Percentiles rank a stretch among this genome's conserved stretches.
Evolutionary conservation across 225 moss, liverwort and hornwort species (phyloP).

Genomic region (Bryum argenteum): DNA sequence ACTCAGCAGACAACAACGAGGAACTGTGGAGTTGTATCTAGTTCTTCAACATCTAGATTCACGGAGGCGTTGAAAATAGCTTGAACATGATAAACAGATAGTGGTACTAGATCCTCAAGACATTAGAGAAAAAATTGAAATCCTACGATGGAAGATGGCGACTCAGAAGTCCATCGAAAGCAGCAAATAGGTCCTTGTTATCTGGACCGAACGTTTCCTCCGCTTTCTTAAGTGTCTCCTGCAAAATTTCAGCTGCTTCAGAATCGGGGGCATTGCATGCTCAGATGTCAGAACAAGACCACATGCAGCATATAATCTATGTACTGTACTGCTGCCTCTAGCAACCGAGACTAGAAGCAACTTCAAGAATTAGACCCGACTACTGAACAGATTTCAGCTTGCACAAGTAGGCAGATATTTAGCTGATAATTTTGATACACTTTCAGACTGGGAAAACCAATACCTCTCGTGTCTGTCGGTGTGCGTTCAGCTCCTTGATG

Average conservation of each 20-base stretch:
- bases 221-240: conserved; percentile 87
- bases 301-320: neutral
- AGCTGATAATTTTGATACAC: neutral
- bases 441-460: neutral
- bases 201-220: conserved; percentile 93
- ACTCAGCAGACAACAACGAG: neutral
- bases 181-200: conserved; percentile 88
- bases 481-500: conserved; percentile 63
- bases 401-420: neutral
- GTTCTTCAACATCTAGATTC: conserved; percentile 13
- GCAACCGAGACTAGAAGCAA: conserved; percentile 7
- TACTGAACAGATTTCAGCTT: neutral
- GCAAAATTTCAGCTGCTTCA: conserved; percentile 10
- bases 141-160: conserved; percentile 76
- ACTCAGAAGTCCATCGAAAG: conserved; percentile 86
- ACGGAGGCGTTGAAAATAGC: conserved; percentile 22
- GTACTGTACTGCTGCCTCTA: neutral
- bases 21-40: neutral
- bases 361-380: neutral
- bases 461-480: conserved; percentile 61
- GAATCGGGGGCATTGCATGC: neutral
- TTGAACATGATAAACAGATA: conserved; percentile 17
- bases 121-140: neutral
- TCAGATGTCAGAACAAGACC: neutral
- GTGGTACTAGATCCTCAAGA: conserved; percentile 2